A percentile compares a stretch with the other conserved stretches of the same genome.
Evolutionary conservation across 345 rosid genomes (phyloP).

Genomic region (Balakata baccata): DNA sequence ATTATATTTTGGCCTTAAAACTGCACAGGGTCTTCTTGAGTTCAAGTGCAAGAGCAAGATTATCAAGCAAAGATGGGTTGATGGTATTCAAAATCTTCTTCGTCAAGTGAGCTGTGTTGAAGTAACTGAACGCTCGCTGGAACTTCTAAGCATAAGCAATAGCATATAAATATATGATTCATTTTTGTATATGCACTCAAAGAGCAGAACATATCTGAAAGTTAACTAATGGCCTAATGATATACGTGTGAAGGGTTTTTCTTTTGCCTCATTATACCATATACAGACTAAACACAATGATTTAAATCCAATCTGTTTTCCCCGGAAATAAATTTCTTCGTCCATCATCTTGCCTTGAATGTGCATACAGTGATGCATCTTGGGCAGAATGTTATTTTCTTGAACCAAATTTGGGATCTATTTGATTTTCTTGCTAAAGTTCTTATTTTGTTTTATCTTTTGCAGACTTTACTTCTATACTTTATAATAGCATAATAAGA

Average conservation of each 20-base stretch:
- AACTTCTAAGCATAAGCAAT: slow-evolving; percentile 43
- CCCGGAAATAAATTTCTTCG: not conserved
- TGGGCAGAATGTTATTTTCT: too few species aligned
- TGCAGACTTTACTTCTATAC: too few species aligned
- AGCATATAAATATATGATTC: slow-evolving; percentile 29
- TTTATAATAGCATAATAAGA: too few species aligned
- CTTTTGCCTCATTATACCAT: not conserved
- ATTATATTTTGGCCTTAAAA: slow-evolving; percentile 79
- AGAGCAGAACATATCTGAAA: not conserved
- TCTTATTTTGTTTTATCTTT: too few species aligned
- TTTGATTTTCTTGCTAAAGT: too few species aligned
- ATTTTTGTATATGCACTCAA: slow-evolving; percentile 15
- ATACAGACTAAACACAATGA: not conserved
- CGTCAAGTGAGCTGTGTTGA: slow-evolving; percentile 52
- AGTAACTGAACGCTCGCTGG: slow-evolving; percentile 48
- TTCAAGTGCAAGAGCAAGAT: slow-evolving; percentile 80
- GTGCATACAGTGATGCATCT: too few species aligned
- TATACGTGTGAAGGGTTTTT: not conserved
- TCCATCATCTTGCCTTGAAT: too few species aligned
- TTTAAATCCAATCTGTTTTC: slow-evolving; percentile 2
- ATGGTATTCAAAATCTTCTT: slow-evolving; percentile 66
- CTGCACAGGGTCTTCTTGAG: slow-evolving; percentile 88
- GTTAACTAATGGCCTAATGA: not conserved
- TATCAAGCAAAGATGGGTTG: slow-evolving; percentile 92
- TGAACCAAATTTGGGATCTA: too few species aligned